Percentiles rank a stretch among this genome's conserved stretches.
These are phyloP conservation scores for Inga leiocalycina DNA, from an alignment of 306 rosid species.

Conservation along the genomic window DNA sequence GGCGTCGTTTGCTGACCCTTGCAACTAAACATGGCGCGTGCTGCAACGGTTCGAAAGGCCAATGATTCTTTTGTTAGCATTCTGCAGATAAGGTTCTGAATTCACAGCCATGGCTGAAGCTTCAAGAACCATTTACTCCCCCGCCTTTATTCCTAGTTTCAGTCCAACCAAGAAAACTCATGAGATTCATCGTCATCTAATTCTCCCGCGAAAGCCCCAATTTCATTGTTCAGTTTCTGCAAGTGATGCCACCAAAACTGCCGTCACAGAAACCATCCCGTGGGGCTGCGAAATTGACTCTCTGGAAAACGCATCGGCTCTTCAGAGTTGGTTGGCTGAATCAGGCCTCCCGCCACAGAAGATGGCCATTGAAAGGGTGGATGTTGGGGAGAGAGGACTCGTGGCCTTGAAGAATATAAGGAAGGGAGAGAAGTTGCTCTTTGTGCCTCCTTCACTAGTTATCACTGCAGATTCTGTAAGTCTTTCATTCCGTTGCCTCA, in stretches of 20 bases:
- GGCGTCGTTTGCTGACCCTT: neutral
- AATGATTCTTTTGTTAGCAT: neutral
- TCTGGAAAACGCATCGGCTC: constrained; percentile 70
- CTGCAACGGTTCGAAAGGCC: constrained; percentile 21
- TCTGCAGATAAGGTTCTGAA: constrained; percentile 54
- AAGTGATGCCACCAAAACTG: constrained; percentile 30
- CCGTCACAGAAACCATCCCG: constrained; percentile 43
- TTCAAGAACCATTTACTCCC: constrained; percentile 45
- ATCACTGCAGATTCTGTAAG: constrained; percentile 77
- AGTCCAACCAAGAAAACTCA: constrained; percentile 39
- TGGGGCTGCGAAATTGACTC: constrained; percentile 97
- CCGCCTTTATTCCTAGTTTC: constrained; percentile 47
- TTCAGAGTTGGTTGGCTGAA: constrained; percentile 75
- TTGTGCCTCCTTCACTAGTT: constrained; percentile 83
- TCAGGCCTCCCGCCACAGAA: constrained; percentile 93
- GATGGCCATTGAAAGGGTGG: constrained; percentile 77
- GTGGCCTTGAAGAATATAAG: constrained; percentile 88
- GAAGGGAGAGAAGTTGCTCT: constrained; percentile 90
- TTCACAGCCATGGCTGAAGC: constrained; percentile 71
- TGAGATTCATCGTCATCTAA: constrained; percentile 28
- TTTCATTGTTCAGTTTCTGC: constrained; percentile 62
- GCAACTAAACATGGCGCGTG: neutral
- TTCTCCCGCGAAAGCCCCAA: constrained; percentile 38
- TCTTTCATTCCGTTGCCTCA: neutral
- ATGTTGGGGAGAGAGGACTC: constrained; percentile 91